These are phyloP conservation scores for Rhodotorula sp. DNA, from an alignment of 1,284 basidiomycete genomes.

Conservation along the genomic window DNA sequence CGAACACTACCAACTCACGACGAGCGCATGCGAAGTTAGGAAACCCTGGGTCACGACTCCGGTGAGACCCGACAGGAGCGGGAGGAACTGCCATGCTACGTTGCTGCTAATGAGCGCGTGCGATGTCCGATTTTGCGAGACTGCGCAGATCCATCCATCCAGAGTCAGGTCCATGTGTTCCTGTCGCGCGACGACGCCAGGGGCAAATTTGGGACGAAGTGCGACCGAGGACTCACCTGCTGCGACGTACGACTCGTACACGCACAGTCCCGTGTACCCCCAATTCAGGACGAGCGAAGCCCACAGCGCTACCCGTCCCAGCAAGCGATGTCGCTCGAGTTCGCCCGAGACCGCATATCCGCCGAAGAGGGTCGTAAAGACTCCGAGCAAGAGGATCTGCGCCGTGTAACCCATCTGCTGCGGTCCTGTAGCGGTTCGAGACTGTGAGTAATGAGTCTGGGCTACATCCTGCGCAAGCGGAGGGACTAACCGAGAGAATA, in stretches of 20 bases:
- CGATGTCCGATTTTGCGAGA: not conserved
- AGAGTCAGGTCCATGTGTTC: not conserved
- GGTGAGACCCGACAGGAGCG: not conserved
- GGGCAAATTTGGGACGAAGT: too few relatives aligned
- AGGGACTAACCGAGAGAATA: not conserved
- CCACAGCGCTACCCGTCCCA: not conserved
- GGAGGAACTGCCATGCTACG: not conserved
- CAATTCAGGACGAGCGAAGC: not conserved
- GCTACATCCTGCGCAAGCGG: too few relatives aligned
- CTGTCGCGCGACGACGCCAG: not conserved
- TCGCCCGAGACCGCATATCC: not conserved
- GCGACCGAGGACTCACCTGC: not conserved
- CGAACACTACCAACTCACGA: not conserved
- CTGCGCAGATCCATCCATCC: not conserved
- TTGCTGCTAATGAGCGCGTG: not conserved
- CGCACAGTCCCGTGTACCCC: not conserved
- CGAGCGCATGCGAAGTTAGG: not conserved
- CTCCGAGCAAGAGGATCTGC: not conserved
- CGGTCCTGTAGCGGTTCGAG: not conserved
- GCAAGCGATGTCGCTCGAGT: not conserved
- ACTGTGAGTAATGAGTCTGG: not conserved
- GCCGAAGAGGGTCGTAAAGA: not conserved
- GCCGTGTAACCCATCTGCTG: not conserved
- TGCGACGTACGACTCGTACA: not conserved
- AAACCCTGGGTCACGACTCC: not conserved